A percentile compares a stretch with the other conserved stretches of the same genome.
Conservation (phyloP, 2,329 filamentous ascomycete species). For the Aplosporella prunicola region DNA sequence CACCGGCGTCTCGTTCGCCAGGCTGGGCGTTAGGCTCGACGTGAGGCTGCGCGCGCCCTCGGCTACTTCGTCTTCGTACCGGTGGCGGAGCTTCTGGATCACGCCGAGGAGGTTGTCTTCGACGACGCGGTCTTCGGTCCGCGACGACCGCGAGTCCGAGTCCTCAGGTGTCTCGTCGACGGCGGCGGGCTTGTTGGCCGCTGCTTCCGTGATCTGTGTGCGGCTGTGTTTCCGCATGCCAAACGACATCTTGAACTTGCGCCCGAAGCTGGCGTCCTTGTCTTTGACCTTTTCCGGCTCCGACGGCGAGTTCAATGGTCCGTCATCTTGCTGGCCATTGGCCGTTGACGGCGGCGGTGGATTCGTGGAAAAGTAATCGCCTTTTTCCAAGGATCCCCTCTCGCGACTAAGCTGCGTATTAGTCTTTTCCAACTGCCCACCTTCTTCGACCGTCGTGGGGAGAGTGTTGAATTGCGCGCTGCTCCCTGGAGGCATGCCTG, state of each 20-base stretch:
- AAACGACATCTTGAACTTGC: constrained; percentile 72
- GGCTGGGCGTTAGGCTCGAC: constrained; percentile 57
- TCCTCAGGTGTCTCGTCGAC: constrained; percentile 64
- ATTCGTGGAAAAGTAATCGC: constrained; percentile 69
- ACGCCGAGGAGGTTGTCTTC: constrained; percentile 67
- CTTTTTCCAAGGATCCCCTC: constrained; percentile 50
- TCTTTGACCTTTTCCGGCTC: constrained; percentile 21
- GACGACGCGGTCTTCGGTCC: constrained; percentile 58
- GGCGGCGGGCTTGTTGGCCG: constrained; percentile 64
- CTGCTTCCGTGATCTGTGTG: constrained; percentile 48
- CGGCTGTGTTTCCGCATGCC: constrained; percentile 76
- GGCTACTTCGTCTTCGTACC: constrained; percentile 59
- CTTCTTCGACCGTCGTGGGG: constrained; percentile 34
- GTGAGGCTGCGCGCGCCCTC: constrained; percentile 46
- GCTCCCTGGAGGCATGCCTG: constrained; percentile 26
- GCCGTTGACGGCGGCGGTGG: constrained; percentile 34
- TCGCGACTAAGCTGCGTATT: constrained; percentile 45
- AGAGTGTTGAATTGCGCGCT: constrained; percentile 23
- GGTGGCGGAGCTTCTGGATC: constrained; percentile 61
- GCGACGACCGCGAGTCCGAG: constrained; percentile 50
- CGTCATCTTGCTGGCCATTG: constrained; percentile 21
- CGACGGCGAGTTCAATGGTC: constrained; percentile 31
- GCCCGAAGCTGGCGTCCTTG: constrained; percentile 63
- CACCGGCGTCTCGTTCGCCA: constrained; percentile 65
- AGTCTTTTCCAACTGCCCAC: constrained; percentile 43